Conservation (phyloP, 495 filamentous ascomycete species). For the Podospora australis region DNA sequence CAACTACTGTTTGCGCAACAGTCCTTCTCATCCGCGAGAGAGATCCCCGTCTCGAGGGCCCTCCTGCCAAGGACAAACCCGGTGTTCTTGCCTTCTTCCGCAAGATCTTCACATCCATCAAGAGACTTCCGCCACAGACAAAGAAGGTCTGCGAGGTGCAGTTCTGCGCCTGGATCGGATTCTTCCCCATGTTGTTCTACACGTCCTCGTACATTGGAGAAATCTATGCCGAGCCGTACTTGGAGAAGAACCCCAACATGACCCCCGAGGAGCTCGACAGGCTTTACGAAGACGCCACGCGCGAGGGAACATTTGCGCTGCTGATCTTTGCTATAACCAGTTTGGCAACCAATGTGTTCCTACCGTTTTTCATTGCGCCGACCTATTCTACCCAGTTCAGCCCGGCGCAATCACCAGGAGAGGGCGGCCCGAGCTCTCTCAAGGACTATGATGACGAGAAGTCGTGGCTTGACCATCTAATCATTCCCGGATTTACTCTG, state of each 20-base stretch:
- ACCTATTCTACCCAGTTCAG: constrained; percentile 50
- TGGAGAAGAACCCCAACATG: constrained; percentile 69
- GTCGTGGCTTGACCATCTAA: constrained; percentile 48
- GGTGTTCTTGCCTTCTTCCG: constrained; percentile 75
- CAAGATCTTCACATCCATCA: constrained; percentile 68
- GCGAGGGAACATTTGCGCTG: constrained; percentile 75
- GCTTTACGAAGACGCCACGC: constrained; percentile 75
- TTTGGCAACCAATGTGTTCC: constrained; percentile 67
- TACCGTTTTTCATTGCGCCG: constrained; percentile 76
- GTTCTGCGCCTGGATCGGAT: constrained; percentile 86
- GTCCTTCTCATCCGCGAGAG: constrained; percentile 63
- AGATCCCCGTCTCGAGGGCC: constrained; percentile 66
- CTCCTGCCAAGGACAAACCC: constrained; percentile 46
- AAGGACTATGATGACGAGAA: constrained; percentile 28
- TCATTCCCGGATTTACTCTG: constrained; percentile 75
- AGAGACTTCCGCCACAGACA: constrained; percentile 70
- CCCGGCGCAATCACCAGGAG: constrained; percentile 15
- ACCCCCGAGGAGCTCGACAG: constrained; percentile 64
- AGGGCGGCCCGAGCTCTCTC: constrained; percentile 10
- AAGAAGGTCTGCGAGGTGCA: constrained; percentile 78
- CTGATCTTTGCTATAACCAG: constrained; percentile 82
- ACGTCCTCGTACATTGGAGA: constrained; percentile 87
- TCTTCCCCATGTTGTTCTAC: constrained; percentile 94
- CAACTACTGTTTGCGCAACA: constrained; percentile 58
- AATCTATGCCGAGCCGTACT: constrained; percentile 76